Base-by-base conservation (phyloP, 2,329 filamentous ascomycete genomes). In the Remersonia thermophila region DNA sequence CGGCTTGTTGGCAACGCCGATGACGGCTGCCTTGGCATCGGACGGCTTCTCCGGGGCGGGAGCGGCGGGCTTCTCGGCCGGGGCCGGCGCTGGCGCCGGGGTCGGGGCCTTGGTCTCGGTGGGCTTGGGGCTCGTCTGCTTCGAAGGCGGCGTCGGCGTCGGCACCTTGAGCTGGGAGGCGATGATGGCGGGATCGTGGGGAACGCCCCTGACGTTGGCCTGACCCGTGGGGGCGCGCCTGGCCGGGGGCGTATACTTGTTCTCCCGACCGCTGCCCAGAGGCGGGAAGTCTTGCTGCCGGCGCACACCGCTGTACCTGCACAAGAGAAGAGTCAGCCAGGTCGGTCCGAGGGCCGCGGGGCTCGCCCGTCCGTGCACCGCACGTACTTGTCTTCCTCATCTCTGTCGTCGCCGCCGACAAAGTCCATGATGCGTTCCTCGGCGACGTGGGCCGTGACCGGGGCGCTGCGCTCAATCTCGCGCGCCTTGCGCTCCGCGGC, bases 161-260 rank as follows among this genome's bases (percentile, higher is more conserved):
- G 66, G 65, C 12, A 15, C n/a, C 50, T 69, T 73, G 40, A 93
- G 65, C 52, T 86, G 80, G n/a, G 85, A 79, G 6, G 84, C 89
- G 51, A 95, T 93, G 52, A 93, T 93, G 25, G 87, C 83, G 41
- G 85, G 84, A 54, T 94, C 84, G 34, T 89, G 73, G 11, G 83
- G 83, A 28, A 77, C 83, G 30, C 84, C 81, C 46, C 76, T 70
- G 15, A 87, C 78, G 7, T 79, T 83, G 4, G 84, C 66, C 44
- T 83, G 73, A 17, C 69, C 77, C 23, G 81, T 74, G 13, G 84
- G 83, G 7, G 87, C 81, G 48, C 91, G 77, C 56, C 84, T 75
- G 13, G 84, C 89, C 4, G 91, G 91, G 25, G 91, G 89, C 0
- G 82, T 93, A 57, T 98, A 98, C 58, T 84, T 89, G 58, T 73